Evolutionary conservation across 352 stramenopile species (phyloP).

Genomic region (Phytopythium delawarense): DNA sequence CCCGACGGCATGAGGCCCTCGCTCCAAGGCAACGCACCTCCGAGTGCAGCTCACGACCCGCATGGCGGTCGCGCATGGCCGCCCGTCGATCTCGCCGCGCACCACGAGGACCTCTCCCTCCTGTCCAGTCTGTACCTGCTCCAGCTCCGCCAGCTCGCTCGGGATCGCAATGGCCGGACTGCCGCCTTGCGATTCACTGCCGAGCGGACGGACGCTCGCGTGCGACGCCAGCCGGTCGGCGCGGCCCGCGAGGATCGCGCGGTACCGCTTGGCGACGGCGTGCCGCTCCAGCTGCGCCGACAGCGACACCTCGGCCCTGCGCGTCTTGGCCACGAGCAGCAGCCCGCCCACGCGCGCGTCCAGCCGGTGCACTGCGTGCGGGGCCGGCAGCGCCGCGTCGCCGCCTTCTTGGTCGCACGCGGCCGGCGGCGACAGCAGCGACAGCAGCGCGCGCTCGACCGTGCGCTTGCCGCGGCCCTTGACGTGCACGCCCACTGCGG

Average conservation of each 20-base stretch:
- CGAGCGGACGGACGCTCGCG: neutral
- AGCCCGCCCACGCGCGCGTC: slow-evolving; percentile 58
- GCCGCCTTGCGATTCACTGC: neutral
- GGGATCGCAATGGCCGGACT: slow-evolving; percentile 11
- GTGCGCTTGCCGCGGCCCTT: slow-evolving; percentile 49
- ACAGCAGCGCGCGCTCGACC: slow-evolving; percentile 38
- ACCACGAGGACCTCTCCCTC: slow-evolving; percentile 21
- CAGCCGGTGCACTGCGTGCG: slow-evolving; percentile 53
- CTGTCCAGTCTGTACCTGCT: neutral
- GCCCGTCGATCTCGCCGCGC: slow-evolving; percentile 20
- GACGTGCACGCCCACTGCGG: slow-evolving; percentile 46
- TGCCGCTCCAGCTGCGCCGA: slow-evolving; percentile 44
- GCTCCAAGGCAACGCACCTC: slow-evolving; percentile 17
- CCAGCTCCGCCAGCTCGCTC: slow-evolving; percentile 8
- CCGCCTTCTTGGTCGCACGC: neutral
- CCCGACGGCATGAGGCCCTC: neutral
- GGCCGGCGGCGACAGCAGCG: slow-evolving; percentile 21
- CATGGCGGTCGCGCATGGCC: slow-evolving; percentile 24
- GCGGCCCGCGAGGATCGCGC: slow-evolving; percentile 44
- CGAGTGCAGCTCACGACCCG: slow-evolving; percentile 27
- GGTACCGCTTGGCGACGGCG: slow-evolving; percentile 44
- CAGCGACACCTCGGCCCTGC: slow-evolving; percentile 35
- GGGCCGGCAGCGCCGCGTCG: slow-evolving; percentile 18
- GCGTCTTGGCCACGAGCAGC: slow-evolving; percentile 57
- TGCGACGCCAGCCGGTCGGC: slow-evolving; percentile 4